Base-by-base conservation (phyloP, 2,329 filamentous ascomycete species). In the Penicillium brasilianum region DNA sequence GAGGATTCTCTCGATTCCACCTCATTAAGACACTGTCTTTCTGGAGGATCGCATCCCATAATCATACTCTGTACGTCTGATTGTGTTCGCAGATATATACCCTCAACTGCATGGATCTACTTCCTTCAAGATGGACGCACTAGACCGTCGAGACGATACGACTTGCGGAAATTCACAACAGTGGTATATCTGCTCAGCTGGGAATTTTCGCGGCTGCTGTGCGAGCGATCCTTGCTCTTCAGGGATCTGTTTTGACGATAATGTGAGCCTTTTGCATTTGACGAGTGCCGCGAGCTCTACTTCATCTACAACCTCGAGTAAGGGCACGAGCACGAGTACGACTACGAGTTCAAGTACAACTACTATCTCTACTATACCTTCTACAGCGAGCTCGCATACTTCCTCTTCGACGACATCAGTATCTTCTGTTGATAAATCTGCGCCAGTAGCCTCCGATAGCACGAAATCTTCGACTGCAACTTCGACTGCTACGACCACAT, bases 131-230 rank as follows among this genome's bases (percentile, higher is more conserved):
- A 54, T 54, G 52, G 37, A 54, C 4, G 22, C n/a, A 14, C 30
- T 54, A 25, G 22, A 16, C 20, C 52, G 22, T 54, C 52, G 52
- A 14, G 32, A 18, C 7, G 41, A 20, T 16, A 54, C 37, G 16
- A 54, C 8, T 16, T 54, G 52, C 37, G 11, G n/a, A 5, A 37
- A 37, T 0, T 54, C 52, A 11, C 63, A 66, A 37, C 61, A 50
- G 50, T 76, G 63, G 63, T 76, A 76, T 67, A 61, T 68, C 36
- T 75, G 74, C 53, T 56, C 57, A 3, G 58, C 37, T 43, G 69
- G 68, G 0, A 32, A 53, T 32, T 77, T 68, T 54, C 59, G 41
- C 34, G 75, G 75, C 48, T 77, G 75, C 56, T 77, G 75, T 50
- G 72, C 72, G 10, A 64, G 64, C 14, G 66, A 76, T 59, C 73